Evolutionary conservation across 2,329 filamentous ascomycete genomes (phyloP), one percentile per base, ranked within the genome.

Genomic region (Ilyonectria destructans): DNA sequence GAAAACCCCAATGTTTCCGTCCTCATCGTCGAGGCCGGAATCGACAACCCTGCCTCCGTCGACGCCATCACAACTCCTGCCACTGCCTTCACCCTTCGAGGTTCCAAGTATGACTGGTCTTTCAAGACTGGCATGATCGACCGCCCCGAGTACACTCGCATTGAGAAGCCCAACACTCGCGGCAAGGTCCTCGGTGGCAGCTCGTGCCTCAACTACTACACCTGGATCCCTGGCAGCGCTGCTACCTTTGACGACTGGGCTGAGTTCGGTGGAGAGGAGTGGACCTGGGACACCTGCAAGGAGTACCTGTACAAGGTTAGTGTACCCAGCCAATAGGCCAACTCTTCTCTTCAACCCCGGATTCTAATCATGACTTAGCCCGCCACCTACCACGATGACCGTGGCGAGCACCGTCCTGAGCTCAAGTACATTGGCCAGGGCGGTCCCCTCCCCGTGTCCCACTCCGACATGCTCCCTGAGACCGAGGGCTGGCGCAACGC

Each of bases 191-290:
- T 91, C 0, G 89, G 89, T 40, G 89, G 89, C 17, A 88, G 86
- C 67, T 86, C 84, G 0, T 87, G 82, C 45, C 77, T 89, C 56
- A 92, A 92, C 79, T 92, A 91, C 77, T 90, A 87, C 77, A 90
- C 88, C 15, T 91, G 89, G 89, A 82, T 90, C 6, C 88, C 85
- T 1, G 89, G 89, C 2, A 87, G 84, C 63, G 85, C 85, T 61
- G 82, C 83, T 3, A 91, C 88, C 0, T 91, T 88, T 71, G 87
- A 95, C 76, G 90, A 91, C 21, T 88, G 92, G 84, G 90, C 89
- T n/a, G 92, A 93, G 79, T 88, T 87, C 37, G 92, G 92, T 56
- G 93, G 93, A 6, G 89, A 93, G 72, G 84, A 87, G 55, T 92
- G 89, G 89, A 89, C 81, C 0, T 91, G 71, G 69, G 57, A 89